Conservation (phyloP, 345 rosid species). For the Salix arbutifolia region DNA sequence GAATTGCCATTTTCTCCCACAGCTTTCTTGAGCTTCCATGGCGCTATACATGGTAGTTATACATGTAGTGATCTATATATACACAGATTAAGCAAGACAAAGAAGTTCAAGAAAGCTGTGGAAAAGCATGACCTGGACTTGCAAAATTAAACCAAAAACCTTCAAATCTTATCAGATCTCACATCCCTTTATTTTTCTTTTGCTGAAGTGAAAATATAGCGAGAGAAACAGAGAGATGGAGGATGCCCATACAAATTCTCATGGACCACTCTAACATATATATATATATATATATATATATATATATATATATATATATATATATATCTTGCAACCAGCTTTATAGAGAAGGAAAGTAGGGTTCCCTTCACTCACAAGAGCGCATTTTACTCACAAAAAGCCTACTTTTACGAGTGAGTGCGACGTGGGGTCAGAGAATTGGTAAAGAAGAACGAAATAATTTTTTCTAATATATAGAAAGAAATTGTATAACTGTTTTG, state of each 20-base stretch:
- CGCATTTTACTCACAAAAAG: constrained; percentile 20
- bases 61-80: not conserved
- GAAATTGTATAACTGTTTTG: too few relatives aligned
- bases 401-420: constrained; percentile 38
- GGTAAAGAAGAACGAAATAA: not conserved
- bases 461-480: not conserved
- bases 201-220: constrained; percentile 1
- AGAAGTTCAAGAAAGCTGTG: constrained; percentile 94
- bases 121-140: constrained; percentile 74
- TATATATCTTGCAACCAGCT: constrained; percentile 35
- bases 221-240: constrained; percentile 10
- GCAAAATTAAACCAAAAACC: not conserved
- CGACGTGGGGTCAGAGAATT: constrained; percentile 38
- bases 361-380: constrained; percentile 24
- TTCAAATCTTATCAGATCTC: constrained; percentile 30
- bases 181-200: not conserved
- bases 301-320: constrained; percentile 3
- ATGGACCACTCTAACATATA: constrained; percentile 58
- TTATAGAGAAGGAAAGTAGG: constrained; percentile 43
- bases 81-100: not conserved
- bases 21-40: constrained; percentile 75
- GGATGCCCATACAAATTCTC: constrained; percentile 24
- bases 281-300: not conserved
- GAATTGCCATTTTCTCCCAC: constrained; percentile 68
- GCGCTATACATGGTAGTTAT: not conserved